These are phyloP conservation scores for Rhytidiadelphus loreus DNA, from an alignment of 225 moss, liverwort and hornwort species.

Conservation along the genomic window DNA sequence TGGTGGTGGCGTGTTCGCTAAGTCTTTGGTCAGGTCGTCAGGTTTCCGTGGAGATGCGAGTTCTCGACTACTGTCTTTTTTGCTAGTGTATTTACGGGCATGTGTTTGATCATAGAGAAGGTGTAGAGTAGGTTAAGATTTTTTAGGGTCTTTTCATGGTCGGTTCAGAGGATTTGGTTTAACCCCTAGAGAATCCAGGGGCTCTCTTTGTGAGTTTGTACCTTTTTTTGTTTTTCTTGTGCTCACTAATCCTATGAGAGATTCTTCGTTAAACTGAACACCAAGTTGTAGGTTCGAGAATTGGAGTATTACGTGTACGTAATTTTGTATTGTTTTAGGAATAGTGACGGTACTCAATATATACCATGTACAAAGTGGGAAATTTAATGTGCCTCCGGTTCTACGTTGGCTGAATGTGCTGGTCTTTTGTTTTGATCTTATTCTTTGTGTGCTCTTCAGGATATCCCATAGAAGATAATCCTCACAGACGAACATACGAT, in stretches of 20 bases:
- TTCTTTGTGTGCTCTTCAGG: conserved; percentile 9
- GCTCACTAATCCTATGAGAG: neutral
- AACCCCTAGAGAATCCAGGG: neutral
- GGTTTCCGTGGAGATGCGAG: neutral
- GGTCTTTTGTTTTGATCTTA: neutral
- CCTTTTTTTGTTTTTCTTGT: neutral
- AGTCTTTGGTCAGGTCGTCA: neutral
- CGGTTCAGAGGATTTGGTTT: neutral
- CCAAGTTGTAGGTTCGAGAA: neutral
- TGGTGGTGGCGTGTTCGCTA: neutral
- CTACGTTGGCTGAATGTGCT: neutral
- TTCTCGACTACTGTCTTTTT: neutral
- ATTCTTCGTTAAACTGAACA: neutral
- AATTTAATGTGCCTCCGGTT: neutral
- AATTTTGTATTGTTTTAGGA: neutral
- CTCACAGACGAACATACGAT: conserved; percentile 34
- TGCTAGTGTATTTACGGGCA: neutral
- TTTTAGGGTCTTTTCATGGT: neutral
- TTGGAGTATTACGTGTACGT: neutral
- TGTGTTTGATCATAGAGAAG: neutral
- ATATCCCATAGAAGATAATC: conserved; percentile 31
- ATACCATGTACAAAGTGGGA: neutral
- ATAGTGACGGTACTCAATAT: neutral
- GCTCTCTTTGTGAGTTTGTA: neutral
- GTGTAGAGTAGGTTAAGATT: too few relatives aligned